Conservation (phyloP, 2,329 filamentous ascomycete genomes). For the Fusarium siculi region DNA sequence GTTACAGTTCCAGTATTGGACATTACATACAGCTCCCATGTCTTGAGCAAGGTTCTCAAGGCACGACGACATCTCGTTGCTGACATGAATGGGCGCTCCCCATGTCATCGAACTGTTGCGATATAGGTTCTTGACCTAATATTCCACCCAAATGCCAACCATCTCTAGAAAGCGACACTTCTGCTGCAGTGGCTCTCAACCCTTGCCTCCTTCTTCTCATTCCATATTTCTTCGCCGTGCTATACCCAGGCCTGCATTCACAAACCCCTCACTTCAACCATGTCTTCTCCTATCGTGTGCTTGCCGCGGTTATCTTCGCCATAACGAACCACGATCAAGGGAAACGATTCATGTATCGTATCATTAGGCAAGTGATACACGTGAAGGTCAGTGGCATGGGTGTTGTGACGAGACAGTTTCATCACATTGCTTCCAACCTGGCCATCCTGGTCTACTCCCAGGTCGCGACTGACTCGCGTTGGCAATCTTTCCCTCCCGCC, state of each 20-base stretch:
- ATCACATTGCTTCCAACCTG: neutral
- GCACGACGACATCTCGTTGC: neutral
- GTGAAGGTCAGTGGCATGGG: neutral
- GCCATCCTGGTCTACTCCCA: neutral
- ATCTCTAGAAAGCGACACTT: accelerated
- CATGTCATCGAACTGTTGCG: too few species aligned
- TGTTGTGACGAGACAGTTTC: neutral
- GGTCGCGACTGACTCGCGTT: neutral
- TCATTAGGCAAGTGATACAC: neutral
- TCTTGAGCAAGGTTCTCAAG: too few species aligned
- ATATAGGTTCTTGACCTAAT: neutral
- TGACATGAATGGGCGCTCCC: neutral
- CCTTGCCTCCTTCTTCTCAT: accelerated
- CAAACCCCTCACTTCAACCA: neutral
- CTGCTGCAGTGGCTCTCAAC: accelerated
- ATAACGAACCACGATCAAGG: neutral
- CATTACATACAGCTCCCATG: accelerated
- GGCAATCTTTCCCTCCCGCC: neutral
- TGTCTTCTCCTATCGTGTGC: neutral
- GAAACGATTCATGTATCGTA: neutral
- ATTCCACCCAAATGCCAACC: neutral
- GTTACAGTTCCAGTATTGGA: accelerated
- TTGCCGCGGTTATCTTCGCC: neutral
- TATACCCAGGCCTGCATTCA: too few species aligned
- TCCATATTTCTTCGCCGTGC: neutral